These are phyloP conservation scores for Trametes villosa DNA, from an alignment of 768 basidiomycete genomes.

Conservation along the genomic window DNA sequence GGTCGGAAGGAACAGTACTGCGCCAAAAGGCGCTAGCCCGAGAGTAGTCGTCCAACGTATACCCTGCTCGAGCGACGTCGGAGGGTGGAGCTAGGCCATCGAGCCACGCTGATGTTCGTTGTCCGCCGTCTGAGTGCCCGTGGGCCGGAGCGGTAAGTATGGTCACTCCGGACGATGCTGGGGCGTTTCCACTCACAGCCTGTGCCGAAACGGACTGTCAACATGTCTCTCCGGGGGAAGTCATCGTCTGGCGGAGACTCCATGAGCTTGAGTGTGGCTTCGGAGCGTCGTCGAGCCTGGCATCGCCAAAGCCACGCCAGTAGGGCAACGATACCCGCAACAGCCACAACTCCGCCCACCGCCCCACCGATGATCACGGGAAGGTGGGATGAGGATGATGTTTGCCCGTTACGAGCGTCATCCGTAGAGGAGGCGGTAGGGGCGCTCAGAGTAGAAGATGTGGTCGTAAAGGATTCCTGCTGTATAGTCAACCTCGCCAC, in stretches of 20 bases:
- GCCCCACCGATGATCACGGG: conserved; percentile 7
- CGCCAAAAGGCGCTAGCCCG: not conserved
- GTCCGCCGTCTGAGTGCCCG: no score
- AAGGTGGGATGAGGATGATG: not conserved
- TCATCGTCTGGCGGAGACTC: not conserved
- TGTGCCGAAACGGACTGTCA: no score
- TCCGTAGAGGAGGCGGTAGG: not conserved
- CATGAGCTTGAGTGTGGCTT: not conserved
- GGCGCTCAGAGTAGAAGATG: no score
- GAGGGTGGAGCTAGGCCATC: no score
- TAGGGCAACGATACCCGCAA: not conserved
- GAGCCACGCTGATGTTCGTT: no score
- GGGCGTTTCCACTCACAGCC: no score
- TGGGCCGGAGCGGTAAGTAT: no score
- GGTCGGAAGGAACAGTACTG: not conserved
- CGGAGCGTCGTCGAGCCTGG: not conserved
- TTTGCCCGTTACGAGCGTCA: not conserved
- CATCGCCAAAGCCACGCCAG: conserved; percentile 2
- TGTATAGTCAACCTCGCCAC: no score
- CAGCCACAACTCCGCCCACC: not conserved
- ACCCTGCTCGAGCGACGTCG: not conserved
- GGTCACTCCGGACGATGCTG: no score
- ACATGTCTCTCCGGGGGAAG: not conserved
- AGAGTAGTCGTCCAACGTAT: not conserved
- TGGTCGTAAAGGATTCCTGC: no score